Evolutionary conservation across 768 basidiomycete species (phyloP), one percentile per base, ranked within the genome.

Genomic region (Leccinum barrowsii): DNA sequence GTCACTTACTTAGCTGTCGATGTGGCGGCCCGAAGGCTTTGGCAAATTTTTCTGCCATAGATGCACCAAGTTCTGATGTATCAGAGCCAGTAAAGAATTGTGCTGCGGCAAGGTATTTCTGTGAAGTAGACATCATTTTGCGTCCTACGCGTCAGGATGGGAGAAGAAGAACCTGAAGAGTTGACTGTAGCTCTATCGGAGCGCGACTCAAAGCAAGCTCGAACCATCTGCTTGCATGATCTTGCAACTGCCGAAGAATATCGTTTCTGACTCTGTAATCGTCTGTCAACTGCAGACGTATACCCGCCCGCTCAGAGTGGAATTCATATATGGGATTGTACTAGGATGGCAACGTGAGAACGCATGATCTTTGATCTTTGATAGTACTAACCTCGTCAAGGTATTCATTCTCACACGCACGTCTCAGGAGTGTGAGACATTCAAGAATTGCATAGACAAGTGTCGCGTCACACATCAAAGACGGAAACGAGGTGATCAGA

Each of bases 391-490:
- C 94, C 84, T 98, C 96, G 74, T 98, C 93, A 4, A 83, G 76
- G 64, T 85, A 93, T 75, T 97, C 93, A 60, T 93, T 90, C 72
- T 98, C 92, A 67, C 92, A 93, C 1, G 93, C 86, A 50, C 86
- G 82, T 59, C 94, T 85, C 61, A 98, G 76, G 8, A 98, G 78
- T 0, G 97, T 98, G 59, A 99, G 79, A 48, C 92, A 87, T 67
- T 99, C 96, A 40, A 98, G 78, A 50, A 98, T 89, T 40, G 91
- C 85, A 63, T 89, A 94, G 6, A 98, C 90, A 12, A 98, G 80
- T 10, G 86, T 80, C 4, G 87, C 83, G 66, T 95, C 89, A 73
- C 96, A 98, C 84, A 97, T 90, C 52, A 99, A 77, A 13, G 94
- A 94, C 2, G 97, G 94, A 74, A 98, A 98, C 2, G 90, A 92